Evolutionary conservation across 78 protist genomes (phyloP), one percentile per base, ranked within the genome.

Genomic region (Protostelium mycophagum): DNA sequence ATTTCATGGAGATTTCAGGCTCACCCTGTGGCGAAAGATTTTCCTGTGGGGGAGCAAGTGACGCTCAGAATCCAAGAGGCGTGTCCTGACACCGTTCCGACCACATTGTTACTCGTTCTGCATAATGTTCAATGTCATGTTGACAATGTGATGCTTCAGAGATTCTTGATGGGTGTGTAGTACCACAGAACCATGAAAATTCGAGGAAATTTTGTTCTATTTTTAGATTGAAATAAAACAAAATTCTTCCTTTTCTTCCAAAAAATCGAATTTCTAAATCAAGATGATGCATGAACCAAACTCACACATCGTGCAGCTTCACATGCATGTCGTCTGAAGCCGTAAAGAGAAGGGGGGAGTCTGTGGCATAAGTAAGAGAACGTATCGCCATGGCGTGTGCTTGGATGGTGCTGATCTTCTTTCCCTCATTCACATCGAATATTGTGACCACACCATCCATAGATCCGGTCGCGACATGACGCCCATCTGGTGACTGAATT

Each of bases 11-110:
- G 34, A 87, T 5, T 37, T 85, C 36, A 25, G 35, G 1, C n/a
- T 38, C 85, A 88, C 83, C 93, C 93, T 36, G 94, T 89, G 31
- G 94, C 94, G n/a, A 91, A 51, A 87, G 63, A 85, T 10, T 84
- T 89, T n/a, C 91, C 91, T 63, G 87, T 89, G n/a, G 38, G 38
- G 84, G 94, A 91, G 1, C 83, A 83, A 10, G 39, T 39, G 23
- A 91, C 35, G 10, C 85, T 86, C 34, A 91, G 63, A 35, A 91
- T 86, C 73, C 87, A 88, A 28, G 91, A 88, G 29, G 91, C 86
- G 85, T 91, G 94, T 38, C 94, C 94, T 36, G 38, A 35, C n/a
- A 91, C 83, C 36, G 94, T 85, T 0, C 91, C 91, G 5, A 91
- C 85, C n/a, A 38, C 73, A 84, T 89, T 87, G 16, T 34, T 89